Conservation (phyloP, 805 yeast genomes). For the Brettanomyces sp. region DNA sequence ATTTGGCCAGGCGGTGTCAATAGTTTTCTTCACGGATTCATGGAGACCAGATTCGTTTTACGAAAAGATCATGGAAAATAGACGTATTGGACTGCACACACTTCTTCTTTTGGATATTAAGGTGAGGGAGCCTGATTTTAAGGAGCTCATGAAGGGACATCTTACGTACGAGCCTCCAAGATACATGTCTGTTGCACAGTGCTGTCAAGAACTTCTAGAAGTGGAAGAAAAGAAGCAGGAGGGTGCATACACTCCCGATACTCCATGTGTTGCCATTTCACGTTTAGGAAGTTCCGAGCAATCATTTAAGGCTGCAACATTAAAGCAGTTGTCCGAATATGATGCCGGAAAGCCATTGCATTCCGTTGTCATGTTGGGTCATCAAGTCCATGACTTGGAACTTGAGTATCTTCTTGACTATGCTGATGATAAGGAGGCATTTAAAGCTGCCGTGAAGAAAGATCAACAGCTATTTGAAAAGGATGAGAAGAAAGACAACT, state of each 20-base stretch:
- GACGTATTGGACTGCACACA: constrained; percentile 87
- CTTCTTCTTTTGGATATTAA: constrained; percentile 82
- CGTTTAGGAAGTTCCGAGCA: constrained; percentile 85
- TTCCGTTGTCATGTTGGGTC: constrained; percentile 81
- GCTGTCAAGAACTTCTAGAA: constrained; percentile 81
- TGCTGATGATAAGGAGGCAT: constrained; percentile 50
- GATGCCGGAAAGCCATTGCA: constrained; percentile 95
- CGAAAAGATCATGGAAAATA: constrained; percentile 78
- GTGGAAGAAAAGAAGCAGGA: constrained; percentile 73
- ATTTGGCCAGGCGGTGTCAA: constrained; percentile 94
- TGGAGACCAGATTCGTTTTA: constrained; percentile 98
- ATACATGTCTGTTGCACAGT: constrained; percentile 86
- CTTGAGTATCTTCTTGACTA: constrained; percentile 74
- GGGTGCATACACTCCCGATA: constrained; percentile 70
- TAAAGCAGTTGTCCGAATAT: constrained; percentile 65
- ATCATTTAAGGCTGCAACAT: constrained; percentile 74
- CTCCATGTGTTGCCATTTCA: constrained; percentile 91
- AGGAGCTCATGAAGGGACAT: constrained; percentile 88
- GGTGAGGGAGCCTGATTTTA: constrained; percentile 93
- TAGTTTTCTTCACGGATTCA: constrained; percentile 87
- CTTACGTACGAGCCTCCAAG: constrained; percentile 93
- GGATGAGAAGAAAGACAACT: constrained; percentile 2
- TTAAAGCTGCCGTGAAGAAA: constrained; percentile 34
- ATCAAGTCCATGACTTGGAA: constrained; percentile 91
- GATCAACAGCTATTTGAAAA: constrained; percentile 68